phyloP scores from a whole-genome alignment of 1,284 basidiomycete species.

The Chondrostereum purpureum region DNA sequence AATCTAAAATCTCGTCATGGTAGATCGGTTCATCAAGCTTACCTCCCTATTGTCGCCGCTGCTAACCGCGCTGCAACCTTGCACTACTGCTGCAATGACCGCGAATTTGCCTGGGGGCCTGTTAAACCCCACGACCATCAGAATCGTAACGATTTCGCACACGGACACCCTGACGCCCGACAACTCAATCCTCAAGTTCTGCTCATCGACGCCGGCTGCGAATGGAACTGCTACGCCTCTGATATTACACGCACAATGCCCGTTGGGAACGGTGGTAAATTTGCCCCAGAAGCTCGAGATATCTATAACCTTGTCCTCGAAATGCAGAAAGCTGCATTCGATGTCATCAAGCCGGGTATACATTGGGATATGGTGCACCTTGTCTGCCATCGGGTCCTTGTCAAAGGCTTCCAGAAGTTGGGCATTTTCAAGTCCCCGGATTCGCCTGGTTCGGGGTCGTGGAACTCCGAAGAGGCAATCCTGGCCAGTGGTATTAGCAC shows the following conservation, averaged over 20 bases:
- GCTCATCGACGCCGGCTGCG: constrained; percentile 88
- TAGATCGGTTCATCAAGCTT: constrained; percentile 81
- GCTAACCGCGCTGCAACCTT: constrained; percentile 80
- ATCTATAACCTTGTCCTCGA: constrained; percentile 82
- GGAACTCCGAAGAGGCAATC: constrained; percentile 62
- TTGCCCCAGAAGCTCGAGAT: constrained; percentile 68
- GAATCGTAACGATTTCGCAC: constrained; percentile 42
- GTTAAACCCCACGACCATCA: constrained; percentile 47
- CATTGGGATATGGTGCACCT: constrained; percentile 87
- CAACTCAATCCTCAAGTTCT: constrained; percentile 70
- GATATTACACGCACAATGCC: constrained; percentile 85
- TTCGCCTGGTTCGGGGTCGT: constrained; percentile 40
- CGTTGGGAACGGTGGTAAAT: constrained; percentile 84
- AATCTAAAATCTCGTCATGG: constrained; percentile 8
- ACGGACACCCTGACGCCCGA: constrained; percentile 25
- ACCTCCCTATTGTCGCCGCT: constrained; percentile 84
- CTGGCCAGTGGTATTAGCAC: constrained; percentile 68
- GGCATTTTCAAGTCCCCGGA: constrained; percentile 73
- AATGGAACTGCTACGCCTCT: constrained; percentile 77
- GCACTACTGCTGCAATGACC: constrained; percentile 86
- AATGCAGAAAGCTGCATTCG: constrained; percentile 82
- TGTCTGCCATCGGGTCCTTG: constrained; percentile 71
- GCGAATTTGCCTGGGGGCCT: constrained; percentile 75
- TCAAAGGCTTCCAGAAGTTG: constrained; percentile 73
- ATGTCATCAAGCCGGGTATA: constrained; percentile 59